Conservation (phyloP, 2,329 filamentous ascomycete genomes). For the Trichoderma koningii region DNA sequence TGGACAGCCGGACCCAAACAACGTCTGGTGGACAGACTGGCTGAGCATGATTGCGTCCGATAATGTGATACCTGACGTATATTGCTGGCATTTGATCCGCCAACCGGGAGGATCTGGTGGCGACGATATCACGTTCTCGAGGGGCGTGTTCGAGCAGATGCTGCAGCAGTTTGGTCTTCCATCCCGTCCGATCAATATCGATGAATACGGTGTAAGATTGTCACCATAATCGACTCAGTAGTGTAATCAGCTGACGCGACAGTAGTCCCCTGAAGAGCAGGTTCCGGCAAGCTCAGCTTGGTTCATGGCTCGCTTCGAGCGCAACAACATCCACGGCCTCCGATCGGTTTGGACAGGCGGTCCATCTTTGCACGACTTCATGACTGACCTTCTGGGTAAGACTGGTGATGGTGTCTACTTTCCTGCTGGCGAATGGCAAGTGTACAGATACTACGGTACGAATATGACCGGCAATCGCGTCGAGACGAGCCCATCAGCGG, state of each 20-base stretch:
- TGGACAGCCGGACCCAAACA: slow-evolving; percentile 16
- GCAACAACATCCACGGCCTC: slow-evolving; percentile 19
- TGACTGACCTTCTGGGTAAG: slow-evolving; percentile 9
- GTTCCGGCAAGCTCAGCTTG: slow-evolving; percentile 22
- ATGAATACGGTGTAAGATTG: slow-evolving; percentile 23
- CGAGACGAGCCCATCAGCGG: background rate
- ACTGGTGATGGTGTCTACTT: slow-evolving; percentile 8
- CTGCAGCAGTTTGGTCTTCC: slow-evolving; percentile 19
- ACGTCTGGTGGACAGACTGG: slow-evolving; percentile 26
- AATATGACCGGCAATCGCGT: slow-evolving; percentile 25
- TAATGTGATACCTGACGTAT: slow-evolving; percentile 17
- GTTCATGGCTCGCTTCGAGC: slow-evolving; percentile 23
- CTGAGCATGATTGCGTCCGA: slow-evolving; percentile 7
- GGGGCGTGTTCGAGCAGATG: slow-evolving; percentile 5
- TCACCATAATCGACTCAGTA: too few relatives aligned
- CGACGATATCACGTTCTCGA: slow-evolving; percentile 18
- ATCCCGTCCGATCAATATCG: slow-evolving; percentile 14
- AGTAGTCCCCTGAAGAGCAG: slow-evolving; percentile 22
- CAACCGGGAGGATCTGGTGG: slow-evolving; percentile 18
- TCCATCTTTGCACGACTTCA: slow-evolving; percentile 18
- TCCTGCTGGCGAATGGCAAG: slow-evolving; percentile 23
- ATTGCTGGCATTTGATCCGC: slow-evolving; percentile 23
- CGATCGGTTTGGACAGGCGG: slow-evolving; percentile 21
- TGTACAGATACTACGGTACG: slow-evolving; percentile 23
- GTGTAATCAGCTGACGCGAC: background rate